Base-by-base conservation (phyloP, 148 eudicot species). In the Rhododendron williamsianum region DNA sequence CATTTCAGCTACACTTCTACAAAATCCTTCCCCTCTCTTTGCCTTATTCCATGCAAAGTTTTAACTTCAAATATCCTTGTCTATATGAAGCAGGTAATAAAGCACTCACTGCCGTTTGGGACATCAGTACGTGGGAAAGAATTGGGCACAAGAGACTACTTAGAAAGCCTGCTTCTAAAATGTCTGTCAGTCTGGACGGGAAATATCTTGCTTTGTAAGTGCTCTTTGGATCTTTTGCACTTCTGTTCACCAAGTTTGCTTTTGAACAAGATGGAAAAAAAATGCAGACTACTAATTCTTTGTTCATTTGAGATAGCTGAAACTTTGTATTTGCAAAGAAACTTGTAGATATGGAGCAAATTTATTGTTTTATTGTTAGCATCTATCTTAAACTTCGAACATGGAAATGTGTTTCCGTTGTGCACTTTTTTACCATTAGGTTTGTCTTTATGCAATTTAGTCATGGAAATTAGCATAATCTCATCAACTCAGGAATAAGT, bases 191-290 rank as follows among this genome's bases (percentile, higher is more conserved):
- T 90, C 67, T 88, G 87, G 99, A 97, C 81, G 99, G 98, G 89
- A 97, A 97, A 87, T 97, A 97, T 90, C 94, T 97, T 90, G 98
- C 98, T 74, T 86, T 88, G 99, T 97, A 92, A 95, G 96, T 79
- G 73, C 90, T 78, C 41, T 51, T 46, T 27, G 49, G 83, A 35
- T 56, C 85, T 81, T 80, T 12, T 18, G 18, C 60, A 58, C 54
- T 76, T 33, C 71, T 18, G 83, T 82, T 3, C 76, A 73, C 72
- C 71, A 85, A 76, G 45, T 83, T 30, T 35, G 65, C 19, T 30
- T 19, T 30, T 27, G 76, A 30, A 30, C 76, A 71, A 27, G 76
- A 71, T 12, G 38, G 76, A 1, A 30, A 71, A 71, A 63, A 82
- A 58, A 12, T 9, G 9, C 36, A 16, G 19, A 56, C 25, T 81